phyloP scores from a whole-genome alignment of 2,329 filamentous ascomycete species.

The Stachybotrys elegans region DNA sequence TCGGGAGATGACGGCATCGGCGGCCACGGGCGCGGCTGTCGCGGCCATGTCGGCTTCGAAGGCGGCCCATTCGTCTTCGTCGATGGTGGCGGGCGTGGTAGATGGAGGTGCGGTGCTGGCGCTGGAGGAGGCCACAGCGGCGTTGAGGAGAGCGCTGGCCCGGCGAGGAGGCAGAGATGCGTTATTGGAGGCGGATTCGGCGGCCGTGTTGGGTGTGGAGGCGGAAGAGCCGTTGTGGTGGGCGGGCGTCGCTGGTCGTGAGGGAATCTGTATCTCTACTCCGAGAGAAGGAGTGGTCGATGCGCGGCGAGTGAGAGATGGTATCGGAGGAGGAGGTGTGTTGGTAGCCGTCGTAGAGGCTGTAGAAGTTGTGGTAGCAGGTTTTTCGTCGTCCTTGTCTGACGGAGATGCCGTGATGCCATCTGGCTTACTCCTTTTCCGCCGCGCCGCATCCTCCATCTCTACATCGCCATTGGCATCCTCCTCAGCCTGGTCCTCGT shows the following conservation, averaged over 20 bases:
- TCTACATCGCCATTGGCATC: conserved; percentile 25
- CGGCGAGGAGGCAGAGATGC: conserved; percentile 25
- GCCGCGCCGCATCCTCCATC: conserved; percentile 28
- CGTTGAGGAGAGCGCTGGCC: conserved; percentile 12
- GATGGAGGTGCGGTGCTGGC: conserved; percentile 14
- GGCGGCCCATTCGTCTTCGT: conserved; percentile 81
- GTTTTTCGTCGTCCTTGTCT: conserved; percentile 17
- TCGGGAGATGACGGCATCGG: conserved; percentile 60
- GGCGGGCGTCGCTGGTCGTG: conserved; percentile 56
- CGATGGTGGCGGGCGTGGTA: conserved; percentile 27
- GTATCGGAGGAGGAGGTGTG: conserved; percentile 27
- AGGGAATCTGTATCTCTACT: conserved; percentile 59
- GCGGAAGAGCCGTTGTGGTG: conserved; percentile 35
- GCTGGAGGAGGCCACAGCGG: conserved; percentile 5
- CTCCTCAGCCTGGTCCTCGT: conserved; percentile 24
- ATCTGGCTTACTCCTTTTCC: conserved; percentile 42
- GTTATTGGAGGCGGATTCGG: conserved; percentile 11
- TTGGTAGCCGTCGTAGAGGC: not conserved
- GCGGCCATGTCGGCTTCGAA: conserved; percentile 77
- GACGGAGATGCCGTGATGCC: conserved; percentile 11
- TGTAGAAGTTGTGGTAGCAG: conserved; percentile 2
- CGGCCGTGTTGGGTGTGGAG: conserved; percentile 28
- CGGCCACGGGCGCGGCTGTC: conserved; percentile 27
- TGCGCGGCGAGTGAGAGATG: conserved; percentile 37
- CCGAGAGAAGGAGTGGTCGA: conserved; percentile 50